phyloP scores from a whole-genome alignment of 345 rosid genomes.

The Eucalyptus curtisii region DNA sequence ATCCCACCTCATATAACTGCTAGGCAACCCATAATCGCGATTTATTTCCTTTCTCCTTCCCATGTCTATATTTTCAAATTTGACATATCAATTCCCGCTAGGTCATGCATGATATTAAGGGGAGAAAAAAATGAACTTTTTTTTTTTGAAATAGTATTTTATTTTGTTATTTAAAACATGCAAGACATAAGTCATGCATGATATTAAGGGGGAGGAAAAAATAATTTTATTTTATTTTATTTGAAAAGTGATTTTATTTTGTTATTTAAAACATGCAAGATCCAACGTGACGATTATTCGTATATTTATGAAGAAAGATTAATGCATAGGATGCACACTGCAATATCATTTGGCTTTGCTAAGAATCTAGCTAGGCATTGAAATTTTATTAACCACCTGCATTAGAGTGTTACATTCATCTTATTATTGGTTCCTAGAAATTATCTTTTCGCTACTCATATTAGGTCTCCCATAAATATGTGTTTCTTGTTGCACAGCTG shows the following conservation, averaged over 20 bases:
- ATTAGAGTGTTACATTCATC: not conserved
- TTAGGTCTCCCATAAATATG: not conserved
- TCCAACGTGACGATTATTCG: not conserved
- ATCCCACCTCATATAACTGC: not conserved
- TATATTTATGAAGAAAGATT: not conserved
- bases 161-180: not conserved
- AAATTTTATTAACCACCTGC: not conserved
- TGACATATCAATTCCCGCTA: not conserved
- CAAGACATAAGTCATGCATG: not conserved
- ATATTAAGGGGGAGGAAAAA: no score
- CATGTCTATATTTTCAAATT: not conserved
- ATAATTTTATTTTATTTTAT: not conserved
- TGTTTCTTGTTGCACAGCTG: conserved; percentile 25
- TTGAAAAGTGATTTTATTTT: not conserved
- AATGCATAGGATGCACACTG: not conserved
- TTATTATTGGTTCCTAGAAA: not conserved
- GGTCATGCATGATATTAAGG: not conserved
- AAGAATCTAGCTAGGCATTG: not conserved
- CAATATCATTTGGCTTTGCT: not conserved
- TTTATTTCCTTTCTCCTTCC: not conserved
- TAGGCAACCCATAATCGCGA: not conserved
- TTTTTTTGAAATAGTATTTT: not conserved
- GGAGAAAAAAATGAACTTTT: no score
- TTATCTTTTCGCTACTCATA: not conserved
- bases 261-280: not conserved